A percentile compares a stretch with the other conserved stretches of the same genome.
Conservation (phyloP, 129 eudicot genomes). For the Dittrichia graveolens region DNA sequence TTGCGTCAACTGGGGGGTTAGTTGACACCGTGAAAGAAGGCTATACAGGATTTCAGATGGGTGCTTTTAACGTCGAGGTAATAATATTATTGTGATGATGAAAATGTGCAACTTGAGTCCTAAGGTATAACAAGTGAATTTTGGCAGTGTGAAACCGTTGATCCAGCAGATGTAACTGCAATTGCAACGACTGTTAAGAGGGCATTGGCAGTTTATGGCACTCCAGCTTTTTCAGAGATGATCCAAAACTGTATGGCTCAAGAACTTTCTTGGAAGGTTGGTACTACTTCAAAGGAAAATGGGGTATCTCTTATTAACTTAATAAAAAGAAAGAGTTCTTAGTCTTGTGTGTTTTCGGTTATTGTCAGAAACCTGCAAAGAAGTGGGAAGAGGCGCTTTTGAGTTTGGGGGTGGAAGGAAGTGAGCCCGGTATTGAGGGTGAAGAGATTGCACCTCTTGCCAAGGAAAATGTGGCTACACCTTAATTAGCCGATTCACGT, state of each 20-base stretch:
- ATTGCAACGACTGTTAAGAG: slow-evolving; percentile 48
- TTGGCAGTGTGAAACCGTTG: slow-evolving; percentile 58
- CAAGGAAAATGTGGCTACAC: slow-evolving; percentile 65
- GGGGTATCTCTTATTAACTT: too few relatives aligned
- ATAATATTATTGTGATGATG: background rate
- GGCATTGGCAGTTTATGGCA: slow-evolving; percentile 50
- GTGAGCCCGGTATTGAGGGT: slow-evolving; percentile 59
- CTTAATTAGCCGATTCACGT: slow-evolving; percentile 30
- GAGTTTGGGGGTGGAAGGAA: slow-evolving; percentile 53
- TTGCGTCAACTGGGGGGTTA: slow-evolving; percentile 74
- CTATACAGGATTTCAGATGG: slow-evolving; percentile 73
- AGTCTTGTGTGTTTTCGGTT: background rate
- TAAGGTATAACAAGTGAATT: background rate
- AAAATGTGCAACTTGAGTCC: background rate
- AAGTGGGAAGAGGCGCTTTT: slow-evolving; percentile 63
- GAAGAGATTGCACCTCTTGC: slow-evolving; percentile 62
- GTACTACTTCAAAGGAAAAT: slow-evolving; percentile 12
- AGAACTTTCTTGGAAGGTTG: slow-evolving; percentile 77
- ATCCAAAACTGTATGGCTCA: slow-evolving; percentile 70
- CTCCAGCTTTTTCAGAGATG: slow-evolving; percentile 51
- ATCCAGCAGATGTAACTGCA: slow-evolving; percentile 63
- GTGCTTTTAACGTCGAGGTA: slow-evolving; percentile 62
- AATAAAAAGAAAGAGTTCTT: background rate
- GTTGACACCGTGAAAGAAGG: slow-evolving; percentile 77
- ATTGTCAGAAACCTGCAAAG: slow-evolving; percentile 59